phyloP scores from a whole-genome alignment of 345 rosid genomes.

The Citrus trifoliata region DNA sequence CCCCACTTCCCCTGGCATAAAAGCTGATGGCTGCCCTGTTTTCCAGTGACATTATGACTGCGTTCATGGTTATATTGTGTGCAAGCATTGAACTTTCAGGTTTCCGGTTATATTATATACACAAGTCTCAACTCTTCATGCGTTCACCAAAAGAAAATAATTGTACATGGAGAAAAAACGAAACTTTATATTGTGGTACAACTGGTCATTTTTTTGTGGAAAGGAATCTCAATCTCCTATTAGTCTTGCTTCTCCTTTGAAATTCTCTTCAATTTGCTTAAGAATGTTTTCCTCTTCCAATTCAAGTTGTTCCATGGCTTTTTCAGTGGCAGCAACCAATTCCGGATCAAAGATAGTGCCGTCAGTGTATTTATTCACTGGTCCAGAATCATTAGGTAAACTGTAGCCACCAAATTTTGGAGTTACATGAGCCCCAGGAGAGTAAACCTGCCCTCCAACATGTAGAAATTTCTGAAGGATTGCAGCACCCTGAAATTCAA shows the following conservation, averaged over 20 bases:
- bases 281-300: slow-evolving; percentile 39
- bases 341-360: slow-evolving; percentile 26
- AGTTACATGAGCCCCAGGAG: slow-evolving; percentile 29
- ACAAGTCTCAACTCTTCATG: neutral
- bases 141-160: neutral
- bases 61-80: neutral
- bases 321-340: slow-evolving; percentile 32
- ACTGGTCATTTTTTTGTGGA: neutral
- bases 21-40: neutral
- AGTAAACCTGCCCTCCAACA: slow-evolving; percentile 24
- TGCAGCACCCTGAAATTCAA: slow-evolving; percentile 28
- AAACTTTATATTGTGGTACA: neutral
- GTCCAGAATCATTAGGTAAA: neutral
- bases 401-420: slow-evolving; percentile 38
- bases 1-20: neutral
- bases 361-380: slow-evolving; percentile 2
- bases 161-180: neutral
- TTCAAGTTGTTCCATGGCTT: slow-evolving; percentile 39
- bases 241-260: slow-evolving; percentile 12
- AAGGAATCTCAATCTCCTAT: neutral
- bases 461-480: slow-evolving; percentile 31
- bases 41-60: neutral
- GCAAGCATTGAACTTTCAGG: neutral
- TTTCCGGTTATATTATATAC: neutral
- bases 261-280: slow-evolving; percentile 25